Evolutionary conservation across 345 rosid species (phyloP).

Genomic region (Lenwebbia sp.): DNA sequence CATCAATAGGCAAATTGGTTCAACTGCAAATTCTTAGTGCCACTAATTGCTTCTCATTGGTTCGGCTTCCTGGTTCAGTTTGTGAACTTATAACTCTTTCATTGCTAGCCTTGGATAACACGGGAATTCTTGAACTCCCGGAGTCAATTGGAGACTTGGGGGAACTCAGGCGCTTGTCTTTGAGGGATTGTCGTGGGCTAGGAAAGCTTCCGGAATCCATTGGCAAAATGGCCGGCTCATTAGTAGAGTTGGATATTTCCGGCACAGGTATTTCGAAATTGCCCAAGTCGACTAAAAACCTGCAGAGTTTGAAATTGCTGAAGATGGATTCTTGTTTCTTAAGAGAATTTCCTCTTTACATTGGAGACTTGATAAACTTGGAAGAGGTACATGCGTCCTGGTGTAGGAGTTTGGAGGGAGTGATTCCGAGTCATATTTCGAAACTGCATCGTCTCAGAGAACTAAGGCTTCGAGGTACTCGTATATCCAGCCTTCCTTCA

Average conservation of each 20-base stretch:
- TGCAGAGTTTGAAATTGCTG: neutral
- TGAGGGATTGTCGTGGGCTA: neutral
- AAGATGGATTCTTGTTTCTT: neutral
- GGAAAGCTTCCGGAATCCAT: neutral
- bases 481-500: neutral
- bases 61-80: neutral
- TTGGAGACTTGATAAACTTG: neutral
- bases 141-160: neutral
- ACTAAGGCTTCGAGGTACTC: neutral
- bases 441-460: neutral
- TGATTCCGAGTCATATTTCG: neutral
- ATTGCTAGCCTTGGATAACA: neutral
- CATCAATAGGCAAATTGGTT: neutral
- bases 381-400: neutral
- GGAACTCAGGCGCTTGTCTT: neutral
- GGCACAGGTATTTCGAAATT: fast-evolving
- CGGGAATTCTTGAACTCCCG: neutral
- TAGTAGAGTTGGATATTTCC: neutral
- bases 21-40: neutral
- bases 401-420: neutral
- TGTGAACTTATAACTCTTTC: neutral
- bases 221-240: neutral
- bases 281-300: neutral
- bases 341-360: neutral
- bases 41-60: neutral